Percentiles rank a stretch among this genome's conserved stretches.
Conservation (phyloP, 495 filamentous ascomycete species). For the Neurospora pannonica region DNA sequence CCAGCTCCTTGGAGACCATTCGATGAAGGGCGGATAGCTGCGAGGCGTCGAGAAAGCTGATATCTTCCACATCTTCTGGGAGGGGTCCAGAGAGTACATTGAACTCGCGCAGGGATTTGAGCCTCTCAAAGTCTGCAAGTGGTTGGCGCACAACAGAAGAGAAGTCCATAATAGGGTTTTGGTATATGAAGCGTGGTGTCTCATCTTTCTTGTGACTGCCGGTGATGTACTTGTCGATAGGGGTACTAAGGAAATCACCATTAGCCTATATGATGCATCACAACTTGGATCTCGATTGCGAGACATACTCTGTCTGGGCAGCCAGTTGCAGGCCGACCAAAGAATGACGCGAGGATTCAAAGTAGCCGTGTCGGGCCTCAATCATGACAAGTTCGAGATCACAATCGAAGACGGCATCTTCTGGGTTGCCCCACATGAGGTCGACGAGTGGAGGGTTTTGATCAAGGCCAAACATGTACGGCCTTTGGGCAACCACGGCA, state of each 20-base stretch:
- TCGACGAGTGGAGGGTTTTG: slow-evolving; percentile 65
- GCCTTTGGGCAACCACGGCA: slow-evolving; percentile 64
- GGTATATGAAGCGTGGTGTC: slow-evolving; percentile 18
- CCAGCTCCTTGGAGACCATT: slow-evolving; percentile 63
- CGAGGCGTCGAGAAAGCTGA: slow-evolving; percentile 53
- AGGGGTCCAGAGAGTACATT: slow-evolving; percentile 32
- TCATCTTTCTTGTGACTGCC: slow-evolving; percentile 32
- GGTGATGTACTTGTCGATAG: slow-evolving; percentile 30
- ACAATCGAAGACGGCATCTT: slow-evolving; percentile 58
- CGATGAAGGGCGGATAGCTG: slow-evolving; percentile 59
- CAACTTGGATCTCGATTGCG: not conserved
- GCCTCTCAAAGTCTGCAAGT: slow-evolving; percentile 28
- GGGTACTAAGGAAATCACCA: slow-evolving; percentile 4
- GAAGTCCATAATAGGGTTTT: slow-evolving; percentile 26
- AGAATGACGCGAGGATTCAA: slow-evolving; percentile 62
- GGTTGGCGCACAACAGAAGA: slow-evolving; percentile 18
- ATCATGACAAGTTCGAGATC: slow-evolving; percentile 68
- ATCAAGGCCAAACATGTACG: slow-evolving; percentile 46
- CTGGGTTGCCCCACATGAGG: slow-evolving; percentile 54
- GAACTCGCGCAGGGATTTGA: slow-evolving; percentile 40
- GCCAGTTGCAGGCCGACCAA: slow-evolving; percentile 68
- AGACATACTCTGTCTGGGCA: slow-evolving; percentile 45
- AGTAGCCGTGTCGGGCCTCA: slow-evolving; percentile 61
- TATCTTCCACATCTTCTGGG: slow-evolving; percentile 10
- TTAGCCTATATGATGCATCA: not conserved